Base-by-base conservation (phyloP, 2,329 filamentous ascomycete species). In the Grosmannia clavigera region DNA sequence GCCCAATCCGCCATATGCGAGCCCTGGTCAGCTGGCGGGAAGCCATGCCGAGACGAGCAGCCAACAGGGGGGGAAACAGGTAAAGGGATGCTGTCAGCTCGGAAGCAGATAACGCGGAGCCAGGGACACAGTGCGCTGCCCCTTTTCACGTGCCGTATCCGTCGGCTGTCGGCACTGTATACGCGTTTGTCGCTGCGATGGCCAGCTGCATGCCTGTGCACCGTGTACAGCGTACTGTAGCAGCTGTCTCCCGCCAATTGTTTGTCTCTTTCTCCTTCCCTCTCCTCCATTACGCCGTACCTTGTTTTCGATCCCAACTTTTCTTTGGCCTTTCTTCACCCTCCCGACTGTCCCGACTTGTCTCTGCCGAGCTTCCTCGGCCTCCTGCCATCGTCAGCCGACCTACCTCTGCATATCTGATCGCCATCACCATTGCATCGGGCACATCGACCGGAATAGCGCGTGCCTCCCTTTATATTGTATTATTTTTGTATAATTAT, bases 361-460 rank as follows among this genome's bases (percentile, higher is more conserved):
- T 43, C 40, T 16, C 40, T 43, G 12, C 14, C 40, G 40, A 16
- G 43, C 6, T n/a, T n/a, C 43, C 19, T 12, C 27, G 35, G 22
- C 16, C 35, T 11, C 40, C 19, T 59, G 58, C 3, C 53, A 40
- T 57, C 58, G 46, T 53, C 53, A 57, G 53, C 58, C 53, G 58
- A 57, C 53, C 19, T 3, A 5, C n/a, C 29, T 43, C 40, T 38
- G 33, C 38, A 31, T 22, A 14, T 4, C 54, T 16, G 54, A 55
- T 55, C 35, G 14, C 33, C 35, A 40, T 43, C 54, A 10, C 12
- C 35, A 22, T 43, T 16, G 5, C 33, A 33, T 31, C 55, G n/a
- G n/a, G 29, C 29, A 31, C 40, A 12, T 10, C 14, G 22, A 56
- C 55, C 3, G 12, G 19, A 27, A 7, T 19, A 5, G 40, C 40